Evolutionary conservation across 108 stramenopile genomes (phyloP), one percentile per base, ranked within the genome.

Genomic region (Nitzschia inconspicua): DNA sequence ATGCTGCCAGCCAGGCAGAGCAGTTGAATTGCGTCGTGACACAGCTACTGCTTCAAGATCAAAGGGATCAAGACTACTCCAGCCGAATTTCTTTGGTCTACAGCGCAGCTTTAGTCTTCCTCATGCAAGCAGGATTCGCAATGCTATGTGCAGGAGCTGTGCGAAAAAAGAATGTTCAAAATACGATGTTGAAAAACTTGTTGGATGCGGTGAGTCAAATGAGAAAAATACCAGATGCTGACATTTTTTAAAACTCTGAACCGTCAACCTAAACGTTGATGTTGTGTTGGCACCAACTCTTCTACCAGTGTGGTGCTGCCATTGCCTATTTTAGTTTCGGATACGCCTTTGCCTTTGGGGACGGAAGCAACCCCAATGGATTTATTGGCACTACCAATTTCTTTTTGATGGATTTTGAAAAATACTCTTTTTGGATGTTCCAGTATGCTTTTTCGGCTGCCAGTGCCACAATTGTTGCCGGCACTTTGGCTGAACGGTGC

Each of bases 181-280:
- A 95, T 62, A 81, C 84, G 54, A 76, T 96, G 75, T 67, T 96
- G 16, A 94, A 96, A 75, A 96, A 96, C 61, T 44, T 96, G n/a
- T 59, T 94, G 37, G 95, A 96, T 70, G 84, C 84, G 6, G 68
- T 70, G 42, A 59, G 67, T 68, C 3, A 11, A 46, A 46, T 18
- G 18, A 13, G 22, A 13, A 46, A 8, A 16, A 46, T 46, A 18
- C 1, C 13, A 9, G 9, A 9, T 39, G 10, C 37, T 39, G 13
- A 39, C 37, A 11, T 39, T 39, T 9, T 13, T 39, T 39, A 11
- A 9, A 13, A 13, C 13, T 39, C 37, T 11, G 13, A 39, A 39
- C 4, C 0, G 0, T 49, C 7, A 46, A 20, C 0, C 8, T 27
- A 29, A 1, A 50, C n/a, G 43, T 42, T 7, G 75, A 72, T 48